These are phyloP conservation scores for Phaeomoniella chlamydospora DNA, from an alignment of 2,329 filamentous ascomycete genomes.

Conservation along the genomic window DNA sequence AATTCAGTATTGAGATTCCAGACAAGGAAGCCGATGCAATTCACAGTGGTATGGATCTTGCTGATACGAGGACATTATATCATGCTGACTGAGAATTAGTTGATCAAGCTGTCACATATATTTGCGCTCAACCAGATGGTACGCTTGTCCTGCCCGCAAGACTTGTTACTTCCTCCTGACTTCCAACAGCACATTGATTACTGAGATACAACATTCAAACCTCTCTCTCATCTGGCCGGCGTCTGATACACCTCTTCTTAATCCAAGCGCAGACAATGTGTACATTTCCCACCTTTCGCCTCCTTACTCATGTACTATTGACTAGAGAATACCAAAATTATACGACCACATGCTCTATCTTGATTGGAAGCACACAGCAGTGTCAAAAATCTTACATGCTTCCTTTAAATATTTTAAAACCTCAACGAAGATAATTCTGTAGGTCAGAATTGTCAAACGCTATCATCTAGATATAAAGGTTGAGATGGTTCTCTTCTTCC, in stretches of 20 bases:
- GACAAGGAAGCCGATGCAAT: slow-evolving; percentile 93
- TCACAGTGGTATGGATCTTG: slow-evolving; percentile 62
- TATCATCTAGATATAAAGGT: too few species aligned
- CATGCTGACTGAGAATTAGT: slow-evolving; percentile 39
- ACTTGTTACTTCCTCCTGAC: slow-evolving; percentile 10
- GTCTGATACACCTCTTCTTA: slow-evolving; percentile 5
- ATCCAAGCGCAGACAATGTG: slow-evolving; percentile 15
- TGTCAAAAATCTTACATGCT: too few species aligned
- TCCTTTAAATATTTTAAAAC: too few species aligned
- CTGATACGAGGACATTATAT: neutral
- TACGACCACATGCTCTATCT: too few species aligned
- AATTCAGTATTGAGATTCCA: slow-evolving; percentile 90
- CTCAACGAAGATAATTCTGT: too few species aligned
- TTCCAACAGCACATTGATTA: slow-evolving; percentile 6
- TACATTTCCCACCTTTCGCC: slow-evolving; percentile 14
- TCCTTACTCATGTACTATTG: neutral
- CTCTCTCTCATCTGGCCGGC: neutral
- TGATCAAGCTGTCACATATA: slow-evolving; percentile 89
- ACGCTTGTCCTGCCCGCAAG: slow-evolving; percentile 41
- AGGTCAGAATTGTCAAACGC: too few species aligned
- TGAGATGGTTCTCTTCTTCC: too few species aligned
- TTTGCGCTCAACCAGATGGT: slow-evolving; percentile 83
- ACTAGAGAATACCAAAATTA: neutral
- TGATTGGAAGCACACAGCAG: too few species aligned
- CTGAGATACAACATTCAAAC: too few species aligned